Evolutionary conservation across 1,284 basidiomycete species (phyloP).

Genomic region (Leccinum fallax): DNA sequence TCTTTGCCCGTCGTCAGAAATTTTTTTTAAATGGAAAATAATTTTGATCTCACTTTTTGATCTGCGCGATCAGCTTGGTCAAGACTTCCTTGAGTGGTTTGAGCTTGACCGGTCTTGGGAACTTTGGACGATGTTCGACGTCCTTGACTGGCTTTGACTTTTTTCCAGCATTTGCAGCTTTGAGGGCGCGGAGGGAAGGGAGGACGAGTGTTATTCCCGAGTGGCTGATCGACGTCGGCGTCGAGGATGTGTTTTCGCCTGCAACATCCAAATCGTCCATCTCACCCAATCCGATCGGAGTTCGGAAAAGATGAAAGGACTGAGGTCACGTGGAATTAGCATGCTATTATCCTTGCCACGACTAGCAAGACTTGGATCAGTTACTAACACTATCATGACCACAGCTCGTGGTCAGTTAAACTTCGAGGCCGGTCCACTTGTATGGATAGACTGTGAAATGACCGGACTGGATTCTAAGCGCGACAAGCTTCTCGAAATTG

Average conservation of each 20-base stretch:
- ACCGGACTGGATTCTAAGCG: slow-evolving; percentile 65
- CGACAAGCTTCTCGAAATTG: slow-evolving; percentile 79
- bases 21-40: no score
- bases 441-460: slow-evolving; percentile 93
- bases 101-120: slow-evolving; percentile 62
- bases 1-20: slow-evolving; percentile 41
- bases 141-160: slow-evolving; percentile 27
- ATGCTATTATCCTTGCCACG: background rate
- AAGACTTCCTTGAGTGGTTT: slow-evolving; percentile 78
- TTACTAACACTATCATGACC: background rate
- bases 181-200: slow-evolving; percentile 42
- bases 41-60: slow-evolving; percentile 61
- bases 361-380: no score
- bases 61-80: slow-evolving; percentile 62
- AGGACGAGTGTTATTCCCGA: slow-evolving; percentile 49
- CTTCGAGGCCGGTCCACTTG: slow-evolving; percentile 66
- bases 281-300: slow-evolving; percentile 11
- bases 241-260: slow-evolving; percentile 21
- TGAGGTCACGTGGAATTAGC: background rate
- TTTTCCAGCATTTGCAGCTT: slow-evolving; percentile 37
- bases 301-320: background rate
- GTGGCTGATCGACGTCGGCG: slow-evolving; percentile 14
- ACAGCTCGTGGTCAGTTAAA: slow-evolving; percentile 35
- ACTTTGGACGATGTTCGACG: slow-evolving; percentile 42
- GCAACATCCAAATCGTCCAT: slow-evolving; percentile 32